These are phyloP conservation scores for Trichopus zeylanicus DNA, from an alignment of 116 monocot genomes.

Conservation along the genomic window DNA sequence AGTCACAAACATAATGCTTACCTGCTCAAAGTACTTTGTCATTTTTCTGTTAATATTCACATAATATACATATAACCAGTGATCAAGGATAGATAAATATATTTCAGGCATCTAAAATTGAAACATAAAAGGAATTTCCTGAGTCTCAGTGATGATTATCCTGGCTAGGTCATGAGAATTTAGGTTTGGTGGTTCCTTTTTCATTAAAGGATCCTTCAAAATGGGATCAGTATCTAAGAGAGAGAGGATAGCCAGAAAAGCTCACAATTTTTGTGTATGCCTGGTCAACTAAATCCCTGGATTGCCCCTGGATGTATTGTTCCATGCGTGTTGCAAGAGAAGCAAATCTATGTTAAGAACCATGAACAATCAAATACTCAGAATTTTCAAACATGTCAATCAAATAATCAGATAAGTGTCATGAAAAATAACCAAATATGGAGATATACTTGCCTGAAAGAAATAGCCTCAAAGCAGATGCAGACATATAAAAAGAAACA, in stretches of 20 bases:
- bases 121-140: too few species aligned
- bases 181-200: too few species aligned
- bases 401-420: not conserved
- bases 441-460: too few species aligned
- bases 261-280: constrained; percentile 96
- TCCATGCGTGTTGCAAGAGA: constrained; percentile 96
- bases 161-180: too few species aligned
- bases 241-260: constrained; percentile 1
- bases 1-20: constrained; percentile 78
- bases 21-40: constrained; percentile 22
- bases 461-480: too few species aligned
- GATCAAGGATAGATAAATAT: too few species aligned
- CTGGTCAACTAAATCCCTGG: constrained; percentile 94
- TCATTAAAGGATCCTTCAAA: too few species aligned
- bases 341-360: constrained; percentile 61
- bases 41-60: not conserved
- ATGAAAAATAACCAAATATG: not conserved
- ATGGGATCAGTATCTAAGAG: not conserved
- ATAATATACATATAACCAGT: not conserved
- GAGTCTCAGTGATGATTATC: too few species aligned
- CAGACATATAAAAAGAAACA: not conserved
- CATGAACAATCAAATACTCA: not conserved
- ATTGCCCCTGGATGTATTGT: constrained; percentile 94
- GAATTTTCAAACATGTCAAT: not conserved
- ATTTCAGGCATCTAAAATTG: too few species aligned